Evolutionary conservation across 2,329 filamentous ascomycete species (phyloP).

Genomic region (Pestalotiopsis sp.): DNA sequence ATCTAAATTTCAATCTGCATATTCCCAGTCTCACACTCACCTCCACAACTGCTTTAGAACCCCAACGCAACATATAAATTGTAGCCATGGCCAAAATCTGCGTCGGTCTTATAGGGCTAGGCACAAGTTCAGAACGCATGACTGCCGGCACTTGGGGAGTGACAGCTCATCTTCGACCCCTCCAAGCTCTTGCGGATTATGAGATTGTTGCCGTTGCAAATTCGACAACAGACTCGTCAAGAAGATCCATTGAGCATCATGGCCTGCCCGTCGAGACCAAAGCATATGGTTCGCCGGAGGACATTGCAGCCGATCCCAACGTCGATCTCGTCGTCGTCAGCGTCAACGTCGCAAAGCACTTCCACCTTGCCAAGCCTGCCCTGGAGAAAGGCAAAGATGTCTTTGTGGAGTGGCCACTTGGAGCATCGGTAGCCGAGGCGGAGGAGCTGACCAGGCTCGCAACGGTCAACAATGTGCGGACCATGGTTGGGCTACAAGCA

Average conservation of each 20-base stretch:
- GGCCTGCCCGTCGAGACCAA: slow-evolving; percentile 33
- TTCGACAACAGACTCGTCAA: slow-evolving; percentile 43
- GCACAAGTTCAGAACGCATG: neutral
- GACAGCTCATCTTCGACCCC: slow-evolving; percentile 39
- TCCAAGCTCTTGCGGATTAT: slow-evolving; percentile 39
- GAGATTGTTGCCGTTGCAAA: slow-evolving; percentile 54
- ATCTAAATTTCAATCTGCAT: neutral
- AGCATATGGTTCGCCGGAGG: slow-evolving; percentile 44
- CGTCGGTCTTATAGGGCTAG: slow-evolving; percentile 29
- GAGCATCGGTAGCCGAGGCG: slow-evolving; percentile 40
- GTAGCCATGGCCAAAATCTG: slow-evolving; percentile 32
- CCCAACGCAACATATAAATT: neutral
- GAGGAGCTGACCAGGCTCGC: slow-evolving; percentile 45
- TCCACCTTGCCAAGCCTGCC: slow-evolving; percentile 41
- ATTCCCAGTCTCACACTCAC: neutral
- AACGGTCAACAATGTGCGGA: slow-evolving; percentile 40
- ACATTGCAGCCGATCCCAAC: slow-evolving; percentile 46
- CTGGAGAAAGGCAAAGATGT: slow-evolving; percentile 49
- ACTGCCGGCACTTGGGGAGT: slow-evolving; percentile 35
- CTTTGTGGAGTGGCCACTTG: slow-evolving; percentile 55
- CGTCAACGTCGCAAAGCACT: slow-evolving; percentile 46
- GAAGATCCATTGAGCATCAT: slow-evolving; percentile 42
- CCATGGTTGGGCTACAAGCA: slow-evolving; percentile 51
- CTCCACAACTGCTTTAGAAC: no score
- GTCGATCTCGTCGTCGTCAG: slow-evolving; percentile 51